Conservation (phyloP, 495 filamentous ascomycete genomes). For the Hypoxylon rickii region DNA sequence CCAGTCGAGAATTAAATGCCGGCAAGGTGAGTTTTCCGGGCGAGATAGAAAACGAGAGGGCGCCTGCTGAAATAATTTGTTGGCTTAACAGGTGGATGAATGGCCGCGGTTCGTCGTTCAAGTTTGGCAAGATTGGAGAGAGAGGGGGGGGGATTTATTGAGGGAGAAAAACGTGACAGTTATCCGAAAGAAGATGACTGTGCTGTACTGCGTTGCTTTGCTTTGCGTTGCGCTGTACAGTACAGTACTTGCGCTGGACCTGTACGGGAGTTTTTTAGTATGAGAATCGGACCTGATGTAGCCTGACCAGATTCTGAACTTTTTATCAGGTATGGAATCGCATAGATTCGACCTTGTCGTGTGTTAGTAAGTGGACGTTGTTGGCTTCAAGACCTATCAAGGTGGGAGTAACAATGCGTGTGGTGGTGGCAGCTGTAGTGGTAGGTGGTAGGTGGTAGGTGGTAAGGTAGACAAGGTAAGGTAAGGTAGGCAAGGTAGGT, state of each 20-base stretch:
- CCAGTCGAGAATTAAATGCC: background rate
- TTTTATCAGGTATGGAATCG: slow-evolving; percentile 20
- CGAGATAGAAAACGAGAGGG: slow-evolving; percentile 5
- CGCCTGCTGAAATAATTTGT: slow-evolving; percentile 19
- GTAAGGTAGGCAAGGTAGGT: too few species aligned
- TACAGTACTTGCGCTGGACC: slow-evolving; percentile 2
- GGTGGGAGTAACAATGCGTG: background rate
- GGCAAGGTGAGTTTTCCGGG: background rate
- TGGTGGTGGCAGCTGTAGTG: background rate
- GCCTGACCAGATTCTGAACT: slow-evolving; percentile 31
- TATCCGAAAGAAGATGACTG: slow-evolving; percentile 33
- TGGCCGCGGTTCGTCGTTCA: slow-evolving; percentile 15
- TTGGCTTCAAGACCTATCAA: background rate
- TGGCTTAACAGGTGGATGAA: slow-evolving; percentile 6
- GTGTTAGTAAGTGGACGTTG: too few species aligned
- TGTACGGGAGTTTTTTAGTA: slow-evolving; percentile 34
- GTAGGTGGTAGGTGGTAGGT: background rate
- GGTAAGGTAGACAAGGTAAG: slow-evolving; percentile 10
- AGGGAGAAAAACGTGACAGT: slow-evolving; percentile 32
- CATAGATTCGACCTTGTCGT: slow-evolving; percentile 19
- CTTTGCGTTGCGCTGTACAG: background rate
- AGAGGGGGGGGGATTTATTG: slow-evolving; percentile 23
- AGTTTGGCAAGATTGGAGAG: slow-evolving; percentile 18
- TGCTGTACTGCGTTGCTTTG: slow-evolving; percentile 9
- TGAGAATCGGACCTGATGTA: slow-evolving; percentile 30